Evolutionary conservation across 345 rosid species (phyloP).

Genomic region (Eucalyptus regnans): DNA sequence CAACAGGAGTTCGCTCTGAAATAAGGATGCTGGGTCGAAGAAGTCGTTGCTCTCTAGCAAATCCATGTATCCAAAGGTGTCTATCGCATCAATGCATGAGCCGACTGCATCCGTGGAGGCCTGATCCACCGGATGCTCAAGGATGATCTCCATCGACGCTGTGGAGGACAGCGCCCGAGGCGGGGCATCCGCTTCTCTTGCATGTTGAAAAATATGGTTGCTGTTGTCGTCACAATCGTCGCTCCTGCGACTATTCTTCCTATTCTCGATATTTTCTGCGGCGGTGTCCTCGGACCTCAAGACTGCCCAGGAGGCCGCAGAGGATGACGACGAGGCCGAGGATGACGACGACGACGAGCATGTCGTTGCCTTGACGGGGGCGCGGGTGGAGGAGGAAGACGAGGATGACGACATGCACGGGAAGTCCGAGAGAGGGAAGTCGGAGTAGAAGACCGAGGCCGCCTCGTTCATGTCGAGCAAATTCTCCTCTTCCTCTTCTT

Average conservation of each 20-base stretch:
- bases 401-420: constrained; percentile 99
- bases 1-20: constrained; percentile 23
- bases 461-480: constrained; percentile 39
- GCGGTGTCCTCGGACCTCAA: constrained; percentile 47
- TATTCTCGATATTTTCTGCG: constrained; percentile 9
- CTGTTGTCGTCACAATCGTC: neutral
- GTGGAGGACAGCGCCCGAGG: constrained; percentile 57
- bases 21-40: constrained; percentile 61
- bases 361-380: constrained; percentile 41
- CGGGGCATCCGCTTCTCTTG: neutral
- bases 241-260: neutral
- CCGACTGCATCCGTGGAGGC: neutral
- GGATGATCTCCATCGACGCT: constrained; percentile 53
- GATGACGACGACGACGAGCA: constrained; percentile 36
- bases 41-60: constrained; percentile 56
- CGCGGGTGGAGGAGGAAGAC: constrained; percentile 76
- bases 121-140: neutral
- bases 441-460: constrained; percentile 39
- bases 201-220: neutral
- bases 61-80: constrained; percentile 79
- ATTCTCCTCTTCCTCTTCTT: constrained; percentile 11
- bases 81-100: constrained; percentile 70
- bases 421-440: constrained; percentile 74
- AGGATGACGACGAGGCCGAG: constrained; percentile 61
- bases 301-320: constrained; percentile 76